Base-by-base conservation (phyloP, 805 yeast genomes). In the Wilhelminamyces savonicus region DNA sequence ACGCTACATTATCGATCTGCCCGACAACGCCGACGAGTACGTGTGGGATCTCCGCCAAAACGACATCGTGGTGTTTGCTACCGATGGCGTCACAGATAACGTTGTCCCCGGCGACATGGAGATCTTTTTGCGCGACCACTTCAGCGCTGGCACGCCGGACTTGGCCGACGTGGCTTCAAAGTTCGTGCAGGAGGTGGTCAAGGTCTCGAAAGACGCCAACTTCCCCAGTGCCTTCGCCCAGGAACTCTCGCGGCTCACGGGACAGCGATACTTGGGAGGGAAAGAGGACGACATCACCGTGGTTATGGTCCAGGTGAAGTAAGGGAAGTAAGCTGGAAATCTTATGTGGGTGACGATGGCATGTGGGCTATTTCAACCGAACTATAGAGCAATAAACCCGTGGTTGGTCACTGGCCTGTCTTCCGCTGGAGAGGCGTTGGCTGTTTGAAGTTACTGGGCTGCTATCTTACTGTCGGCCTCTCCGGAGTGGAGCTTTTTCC, bases 241-340 rank as follows among this genome's bases (percentile, higher is more conserved):
- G 54, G 84, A 80, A 47, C 63, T 82, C 32, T 66, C 79, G 8
- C 65, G 74, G 41, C 51, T 80, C 29, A 74, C 85, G 2, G 82
- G 82, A 3, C 81, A 77, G 46, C 62, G 67, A 24, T 82, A 83
- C 48, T 65, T 76, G 35, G 97, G 98, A 20, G 98, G 98, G 10
- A 90, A 90, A 59, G 94, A 87, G 26, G 98, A 90, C 58, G 98
- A 90, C 56, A 82, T 92, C 22, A 86, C 97, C 1, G 74, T 82
- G 12, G 81, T 88, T 2, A 68, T 84, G 46, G 77, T 86, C 25
- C 71, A 74, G 46, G 86, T 83, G 19, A 62, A 46, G 25, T 50
- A 41, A 33, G 30, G 26, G 11, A 8, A 19, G 24, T n/a, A n/a
- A n/a, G n/a, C n/a, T n/a, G n/a, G n/a, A n/a, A n/a, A n/a, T n/a